Evolutionary conservation across 2,329 filamentous ascomycete species (phyloP), one percentile per base, ranked within the genome.

Genomic region (Claviceps arundinis): DNA sequence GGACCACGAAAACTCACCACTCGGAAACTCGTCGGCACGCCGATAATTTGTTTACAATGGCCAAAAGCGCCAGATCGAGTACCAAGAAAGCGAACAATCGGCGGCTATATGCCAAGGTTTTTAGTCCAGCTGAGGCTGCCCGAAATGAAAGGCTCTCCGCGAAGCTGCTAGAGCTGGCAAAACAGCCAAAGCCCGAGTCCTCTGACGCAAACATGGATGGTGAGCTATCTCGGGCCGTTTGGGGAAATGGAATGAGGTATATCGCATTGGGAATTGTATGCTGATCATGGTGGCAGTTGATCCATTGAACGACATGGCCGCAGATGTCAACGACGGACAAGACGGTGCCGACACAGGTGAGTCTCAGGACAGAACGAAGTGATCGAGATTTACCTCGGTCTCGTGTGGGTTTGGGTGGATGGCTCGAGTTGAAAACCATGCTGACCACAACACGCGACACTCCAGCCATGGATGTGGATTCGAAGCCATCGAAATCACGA

Each of bases 11-110:
- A 24, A 40, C 30, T n/a, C 5, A 19, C 40, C 13, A 50, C 14
- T 13, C 22, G 26, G 30, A 9, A 22, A 19, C 19, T 4, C 26
- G 9, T 11, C 17, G 17, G 6, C 24, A 40, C 16, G 19, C 7
- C 42, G 34, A 26, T 6, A 40, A 22, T 38, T 22, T 41, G 9
- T 37, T 30, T 50, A 77, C 52, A 60, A 97, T 96, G 91, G 91
- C 90, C 24, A 96, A 95, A 68, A 86, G 87, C 65, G 75, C 86
- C 55, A 79, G 91, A 66, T 80, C 90, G 58, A 94, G 85, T 65
- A 75, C 79, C 58, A 81, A 76, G 62, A 96, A 96, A 74, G 76
- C 77, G 62, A 96, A 96, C 74, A 89, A 89, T 72, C 77, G 80
- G 60, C 84, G 80, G 61, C 77, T 95, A 58, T 90, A 90, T 68